Percentiles rank a stretch among this genome's conserved stretches.
These are phyloP conservation scores for Perilla frutescens DNA, from an alignment of 257 asterid genomes.

Conservation along the genomic window DNA sequence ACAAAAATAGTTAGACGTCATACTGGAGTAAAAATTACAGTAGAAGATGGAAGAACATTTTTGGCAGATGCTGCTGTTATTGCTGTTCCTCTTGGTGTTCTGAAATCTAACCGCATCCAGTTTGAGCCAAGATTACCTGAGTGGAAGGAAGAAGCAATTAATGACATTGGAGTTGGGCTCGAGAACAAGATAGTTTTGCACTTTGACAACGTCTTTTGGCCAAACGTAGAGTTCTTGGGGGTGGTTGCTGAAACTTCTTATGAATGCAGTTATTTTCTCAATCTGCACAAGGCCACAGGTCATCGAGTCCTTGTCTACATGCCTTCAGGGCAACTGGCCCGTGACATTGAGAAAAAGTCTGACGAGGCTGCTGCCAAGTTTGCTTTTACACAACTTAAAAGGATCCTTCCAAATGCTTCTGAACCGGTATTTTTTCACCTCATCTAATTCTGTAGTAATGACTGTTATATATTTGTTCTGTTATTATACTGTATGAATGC, in stretches of 20 bases:
- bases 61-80: conserved; percentile 93
- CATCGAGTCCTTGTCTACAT: conserved; percentile 91
- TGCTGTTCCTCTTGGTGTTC: conserved; percentile 89
- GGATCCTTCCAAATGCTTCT: conserved; percentile 83
- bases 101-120: conserved; percentile 67
- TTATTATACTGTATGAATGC: background rate
- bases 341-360: conserved; percentile 83
- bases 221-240: conserved; percentile 95
- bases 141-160: conserved; percentile 94
- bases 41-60: conserved; percentile 85
- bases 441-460: background rate
- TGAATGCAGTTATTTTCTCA: conserved; percentile 90
- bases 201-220: conserved; percentile 90
- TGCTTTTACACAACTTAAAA: conserved; percentile 76
- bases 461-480: too few relatives aligned
- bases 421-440: conserved; percentile 65
- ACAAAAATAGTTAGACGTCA: conserved; percentile 73
- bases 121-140: conserved; percentile 94
- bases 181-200: conserved; percentile 92
- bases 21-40: conserved; percentile 82
- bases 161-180: conserved; percentile 87
- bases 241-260: conserved; percentile 88
- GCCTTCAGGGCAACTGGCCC: conserved; percentile 97
- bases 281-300: conserved; percentile 97
- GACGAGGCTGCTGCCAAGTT: conserved; percentile 90